A percentile compares a stretch with the other conserved stretches of the same genome.
Conservation (phyloP, 1,284 basidiomycete genomes). For the Puccinia sorghi region DNA sequence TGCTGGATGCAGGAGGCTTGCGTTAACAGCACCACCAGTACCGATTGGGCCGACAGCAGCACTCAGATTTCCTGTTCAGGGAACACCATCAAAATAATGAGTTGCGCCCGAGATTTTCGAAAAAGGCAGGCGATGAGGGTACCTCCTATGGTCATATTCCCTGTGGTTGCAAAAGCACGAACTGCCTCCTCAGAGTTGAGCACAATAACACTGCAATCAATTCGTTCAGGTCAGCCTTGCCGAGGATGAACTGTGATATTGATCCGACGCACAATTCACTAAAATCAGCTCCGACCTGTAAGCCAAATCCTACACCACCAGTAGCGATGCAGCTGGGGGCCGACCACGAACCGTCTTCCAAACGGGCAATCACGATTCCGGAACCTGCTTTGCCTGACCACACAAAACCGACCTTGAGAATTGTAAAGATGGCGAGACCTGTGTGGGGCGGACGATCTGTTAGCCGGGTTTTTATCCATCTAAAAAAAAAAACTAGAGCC, state of each 20-base stretch:
- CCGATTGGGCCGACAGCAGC: slow-evolving; percentile 83
- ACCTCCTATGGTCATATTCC: slow-evolving; percentile 90
- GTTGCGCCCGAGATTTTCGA: slow-evolving; percentile 47
- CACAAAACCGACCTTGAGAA: slow-evolving; percentile 64
- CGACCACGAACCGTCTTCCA: slow-evolving; percentile 95
- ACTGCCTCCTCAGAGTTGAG: slow-evolving; percentile 96
- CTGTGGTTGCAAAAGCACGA: slow-evolving; percentile 87
- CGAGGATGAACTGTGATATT: slow-evolving; percentile 15
- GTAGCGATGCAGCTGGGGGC: slow-evolving; percentile 98
- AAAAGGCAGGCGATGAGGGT: slow-evolving; percentile 4
- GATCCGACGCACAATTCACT: slow-evolving; percentile 43
- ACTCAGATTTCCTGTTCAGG: slow-evolving; percentile 30
- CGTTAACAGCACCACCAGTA: slow-evolving; percentile 86
- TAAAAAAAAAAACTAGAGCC: not conserved
- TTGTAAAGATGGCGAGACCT: slow-evolving; percentile 88
- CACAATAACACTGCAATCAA: slow-evolving; percentile 69
- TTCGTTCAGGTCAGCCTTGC: not conserved
- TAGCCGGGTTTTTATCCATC: not conserved
- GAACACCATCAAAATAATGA: not conserved
- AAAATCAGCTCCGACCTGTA: slow-evolving; percentile 77
- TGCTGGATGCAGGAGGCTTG: slow-evolving; percentile 83
- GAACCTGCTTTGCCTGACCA: slow-evolving; percentile 60
- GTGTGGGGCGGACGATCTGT: not conserved
- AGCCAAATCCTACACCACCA: slow-evolving; percentile 84
- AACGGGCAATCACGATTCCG: slow-evolving; percentile 87